These are phyloP conservation scores for Ottelia alismoides DNA, from an alignment of 106 monocot species.

Conservation along the genomic window DNA sequence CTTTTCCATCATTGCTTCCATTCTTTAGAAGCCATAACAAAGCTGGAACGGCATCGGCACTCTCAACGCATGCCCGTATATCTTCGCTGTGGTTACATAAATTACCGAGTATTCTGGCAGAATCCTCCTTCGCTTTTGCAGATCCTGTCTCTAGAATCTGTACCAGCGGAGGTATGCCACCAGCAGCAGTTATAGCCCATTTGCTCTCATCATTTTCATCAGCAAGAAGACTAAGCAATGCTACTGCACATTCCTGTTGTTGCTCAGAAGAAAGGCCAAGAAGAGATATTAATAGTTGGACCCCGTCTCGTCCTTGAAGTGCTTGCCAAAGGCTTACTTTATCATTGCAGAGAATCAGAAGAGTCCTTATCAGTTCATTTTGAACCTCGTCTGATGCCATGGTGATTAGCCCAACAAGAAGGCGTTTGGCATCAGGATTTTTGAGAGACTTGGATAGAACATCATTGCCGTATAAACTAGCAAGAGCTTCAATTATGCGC, in stretches of 20 bases:
- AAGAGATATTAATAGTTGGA: slow-evolving; percentile 90
- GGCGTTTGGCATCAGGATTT: slow-evolving; percentile 76
- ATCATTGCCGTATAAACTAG: slow-evolving; percentile 85
- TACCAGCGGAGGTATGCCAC: slow-evolving; percentile 98
- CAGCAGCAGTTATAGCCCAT: slow-evolving; percentile 99
- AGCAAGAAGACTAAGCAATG: slow-evolving; percentile 79
- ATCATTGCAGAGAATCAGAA: slow-evolving; percentile 65
- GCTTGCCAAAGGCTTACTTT: slow-evolving; percentile 79
- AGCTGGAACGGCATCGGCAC: slow-evolving; percentile 99
- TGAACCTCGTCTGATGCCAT: slow-evolving; percentile 84
- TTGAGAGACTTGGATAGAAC: slow-evolving; percentile 50
- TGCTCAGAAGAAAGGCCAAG: slow-evolving; percentile 98
- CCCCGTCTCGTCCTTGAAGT: slow-evolving; percentile 82
- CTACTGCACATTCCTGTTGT: slow-evolving; percentile 95
- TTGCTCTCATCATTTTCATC: slow-evolving; percentile 96
- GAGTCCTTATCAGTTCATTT: slow-evolving; percentile 71
- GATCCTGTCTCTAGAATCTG: slow-evolving; percentile 95
- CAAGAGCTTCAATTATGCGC: slow-evolving; percentile 87
- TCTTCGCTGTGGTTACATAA: slow-evolving; percentile 98
- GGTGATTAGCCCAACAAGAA: slow-evolving; percentile 90
- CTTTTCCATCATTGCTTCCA: slow-evolving; percentile 94
- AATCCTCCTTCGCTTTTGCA: slow-evolving; percentile 92
- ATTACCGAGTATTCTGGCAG: slow-evolving; percentile 89
- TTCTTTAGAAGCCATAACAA: slow-evolving; percentile 96
- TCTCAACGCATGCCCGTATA: slow-evolving; percentile 94